Evolutionary conservation across 768 basidiomycete genomes (phyloP), one percentile per base, ranked within the genome.

Genomic region (Gelatoporia subvermispora): DNA sequence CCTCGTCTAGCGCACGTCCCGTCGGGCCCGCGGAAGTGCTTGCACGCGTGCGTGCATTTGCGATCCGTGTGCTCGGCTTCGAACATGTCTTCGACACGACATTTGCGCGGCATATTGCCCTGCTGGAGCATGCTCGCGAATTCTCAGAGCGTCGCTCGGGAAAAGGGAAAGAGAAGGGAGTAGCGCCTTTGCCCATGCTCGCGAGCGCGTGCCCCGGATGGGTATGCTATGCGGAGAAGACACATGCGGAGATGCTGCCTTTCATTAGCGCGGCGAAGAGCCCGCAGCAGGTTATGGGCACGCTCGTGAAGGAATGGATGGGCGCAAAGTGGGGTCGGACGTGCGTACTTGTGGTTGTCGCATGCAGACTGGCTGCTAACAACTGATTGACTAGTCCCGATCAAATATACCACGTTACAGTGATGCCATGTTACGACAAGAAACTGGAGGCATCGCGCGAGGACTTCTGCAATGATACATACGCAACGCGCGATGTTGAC

Each of bases 351-450:
- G 44, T 3, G 31, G 47, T 37, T 4, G 11, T 39, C 25, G 1
- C 13, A 28, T 36, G 41, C 41, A 15, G 20, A 35, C n/a, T 35
- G 28, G 23, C 22, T 38, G n/a, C 31, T 37, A 13, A 17, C n/a
- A 31, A 47, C 7, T 20, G 10, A 20, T 2, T 21, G 16, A 28
- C 8, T 17, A 94, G 90, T 35, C 92, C 93, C 0, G 74, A 89
- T 59, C 75, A 90, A 57, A 79, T 99, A 39, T 99, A 98, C 63
- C 96, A 99, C 60, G 93, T 98, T 45, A 79, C 92, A 0, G 93
- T 97, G 43, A 98, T 98, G 94, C 95, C 96, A 0, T 99, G 96
- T 67, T 98, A 98, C 68, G 96, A 99, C 76, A 98, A 98, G 71
- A 99, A 99, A 63, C 82, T 99, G 15, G 96, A 99, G 68, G 96